Base-by-base conservation (phyloP, 1,284 basidiomycete species). In the Cystobasidiaceae sp. region DNA sequence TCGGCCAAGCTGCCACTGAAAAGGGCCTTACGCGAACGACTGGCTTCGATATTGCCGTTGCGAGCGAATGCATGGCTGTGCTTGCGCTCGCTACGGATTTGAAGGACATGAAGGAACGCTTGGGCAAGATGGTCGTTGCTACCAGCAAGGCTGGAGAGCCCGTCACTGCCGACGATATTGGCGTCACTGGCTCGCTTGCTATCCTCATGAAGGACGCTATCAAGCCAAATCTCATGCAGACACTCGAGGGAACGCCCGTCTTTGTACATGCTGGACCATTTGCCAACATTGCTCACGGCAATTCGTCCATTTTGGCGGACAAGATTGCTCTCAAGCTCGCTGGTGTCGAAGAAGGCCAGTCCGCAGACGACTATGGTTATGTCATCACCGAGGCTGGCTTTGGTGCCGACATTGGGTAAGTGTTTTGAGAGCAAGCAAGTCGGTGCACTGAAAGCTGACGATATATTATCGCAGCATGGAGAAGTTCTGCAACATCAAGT, bases 401-500 rank as follows among this genome's bases (percentile, higher is more conserved):
- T 78, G 96, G 94, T 69, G 94, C 96, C 25, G 94, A 98, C 78
- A 98, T 98, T 85, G 94, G 93, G 69, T 73, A 45, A 57, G 71
- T 58, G n/a, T n/a, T n/a, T n/a, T n/a, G n/a, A n/a, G n/a, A n/a
- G n/a, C n/a, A n/a, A n/a, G n/a, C n/a, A n/a, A n/a, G n/a, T n/a
- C n/a, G n/a, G n/a, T n/a, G n/a, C n/a, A n/a, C n/a, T n/a, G n/a
- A n/a, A n/a, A n/a, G n/a, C n/a, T n/a, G n/a, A n/a, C n/a, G n/a
- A n/a, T n/a, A 19, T 6, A 5, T 28, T 27, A 13, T 11, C 17
- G 25, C 66, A 77, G 79, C 21, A 79, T 79, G 79, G 79, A 79
- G 67, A 79, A 98, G 79, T 98, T 98, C 83, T 97, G 93, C 83
- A 97, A 98, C 81, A 98, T 98, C 83, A 98, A 98, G 80, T 97